A percentile compares a stretch with the other conserved stretches of the same genome.
These are phyloP conservation scores for Agaricus blazei DNA, from an alignment of 768 basidiomycete genomes.

Conservation along the genomic window DNA sequence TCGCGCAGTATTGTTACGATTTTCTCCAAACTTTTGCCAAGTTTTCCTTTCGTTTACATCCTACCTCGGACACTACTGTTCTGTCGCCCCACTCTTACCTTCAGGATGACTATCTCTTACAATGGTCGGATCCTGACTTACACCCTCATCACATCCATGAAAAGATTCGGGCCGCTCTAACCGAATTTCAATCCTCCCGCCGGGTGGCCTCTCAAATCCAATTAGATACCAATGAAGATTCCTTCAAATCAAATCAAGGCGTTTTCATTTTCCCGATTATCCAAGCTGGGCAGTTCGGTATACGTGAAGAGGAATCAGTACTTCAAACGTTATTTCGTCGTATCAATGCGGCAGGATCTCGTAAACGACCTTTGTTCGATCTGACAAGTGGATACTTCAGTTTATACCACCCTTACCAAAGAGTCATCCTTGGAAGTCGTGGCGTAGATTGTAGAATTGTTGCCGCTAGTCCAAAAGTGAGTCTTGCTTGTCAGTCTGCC, in stretches of 20 bases:
- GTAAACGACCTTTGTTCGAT: slow-evolving; percentile 51
- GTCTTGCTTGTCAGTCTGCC: slow-evolving; percentile 12
- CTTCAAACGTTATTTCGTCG: slow-evolving; percentile 55
- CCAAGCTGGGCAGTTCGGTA: slow-evolving; percentile 83
- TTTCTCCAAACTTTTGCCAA: slow-evolving; percentile 64
- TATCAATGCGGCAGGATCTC: slow-evolving; percentile 20
- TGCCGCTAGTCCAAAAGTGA: slow-evolving; percentile 81
- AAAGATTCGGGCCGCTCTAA: slow-evolving; percentile 52
- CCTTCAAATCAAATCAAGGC: slow-evolving; percentile 11
- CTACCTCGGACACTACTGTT: slow-evolving; percentile 10
- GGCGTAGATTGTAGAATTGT: slow-evolving; percentile 66
- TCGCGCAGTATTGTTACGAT: slow-evolving; percentile 81
- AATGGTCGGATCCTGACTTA: slow-evolving; percentile 61
- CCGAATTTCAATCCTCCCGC: slow-evolving; percentile 46
- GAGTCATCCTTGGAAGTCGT: slow-evolving; percentile 54
- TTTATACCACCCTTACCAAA: slow-evolving; percentile 75
- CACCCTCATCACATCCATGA: slow-evolving; percentile 69
- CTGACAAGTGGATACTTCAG: slow-evolving; percentile 97
- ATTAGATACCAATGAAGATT: background rate
- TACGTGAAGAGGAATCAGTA: slow-evolving; percentile 78
- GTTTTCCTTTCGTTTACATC: slow-evolving; percentile 65
- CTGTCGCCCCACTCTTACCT: slow-evolving; percentile 24
- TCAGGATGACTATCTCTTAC: slow-evolving; percentile 43
- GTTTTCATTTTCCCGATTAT: slow-evolving; percentile 76
- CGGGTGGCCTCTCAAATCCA: slow-evolving; percentile 21